Base-by-base conservation (phyloP, 805 yeast species). In the Candida takata region DNA sequence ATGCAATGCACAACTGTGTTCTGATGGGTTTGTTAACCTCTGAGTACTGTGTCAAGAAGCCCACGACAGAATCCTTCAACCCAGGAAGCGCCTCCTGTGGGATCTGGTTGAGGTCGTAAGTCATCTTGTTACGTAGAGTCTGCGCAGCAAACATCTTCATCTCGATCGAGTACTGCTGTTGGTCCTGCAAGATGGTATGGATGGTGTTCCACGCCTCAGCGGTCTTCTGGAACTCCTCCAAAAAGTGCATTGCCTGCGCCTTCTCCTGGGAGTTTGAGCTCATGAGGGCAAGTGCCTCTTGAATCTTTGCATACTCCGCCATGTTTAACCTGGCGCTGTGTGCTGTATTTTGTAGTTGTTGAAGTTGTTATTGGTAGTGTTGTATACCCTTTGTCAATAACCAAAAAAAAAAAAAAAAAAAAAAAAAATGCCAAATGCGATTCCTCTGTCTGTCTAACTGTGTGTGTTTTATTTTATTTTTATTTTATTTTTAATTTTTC, bases 111-210 rank as follows among this genome's bases (percentile, higher is more conserved):
- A 90, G 65, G 59, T 92, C 97, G 57, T 84, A 88, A 10, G 84
- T 82, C 34, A 86, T 72, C 49, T 73, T 88, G 29, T 88, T 79
- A 43, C 96, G 68, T 42, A 92, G 62, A 1, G 98, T 92, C 57
- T 94, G 98, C 0, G 97, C 82, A 12, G 90, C 81, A 63, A 94
- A 92, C 50, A 92, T 66, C 49, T 77, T 78, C 34, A 82, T 61
- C 52, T 81, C 84, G 29, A 76, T 44, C 4, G 74, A 33, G 45
- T 5, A 52, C 53, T 14, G 25, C 36, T 17, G 15, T 14, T 47
- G 23, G 6, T 58, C 48, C 34, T 42, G 43, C 11, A 87, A 66
- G 2, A 82, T 67, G 31, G 68, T 64, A 51, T 79, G 81, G 24
- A 79, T 69, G 2, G 75, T 52, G 21, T 69, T 65, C 98, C 98